These are phyloP conservation scores for Leccinum truebloodii DNA, from an alignment of 768 basidiomycete species.

Conservation along the genomic window DNA sequence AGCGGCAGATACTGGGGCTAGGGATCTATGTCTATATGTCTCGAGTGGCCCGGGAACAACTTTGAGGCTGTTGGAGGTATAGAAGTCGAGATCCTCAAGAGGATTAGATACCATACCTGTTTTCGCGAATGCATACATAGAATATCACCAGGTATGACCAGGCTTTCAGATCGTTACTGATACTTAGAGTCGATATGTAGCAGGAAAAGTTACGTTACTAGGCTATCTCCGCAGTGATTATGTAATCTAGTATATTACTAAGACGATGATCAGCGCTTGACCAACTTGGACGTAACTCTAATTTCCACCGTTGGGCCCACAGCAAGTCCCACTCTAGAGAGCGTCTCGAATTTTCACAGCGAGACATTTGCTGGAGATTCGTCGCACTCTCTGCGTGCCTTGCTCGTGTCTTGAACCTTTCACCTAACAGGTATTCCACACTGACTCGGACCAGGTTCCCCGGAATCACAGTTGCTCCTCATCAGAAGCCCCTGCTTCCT, in stretches of 20 bases:
- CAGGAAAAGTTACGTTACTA: too few relatives aligned
- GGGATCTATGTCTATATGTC: background rate
- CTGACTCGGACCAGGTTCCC: background rate
- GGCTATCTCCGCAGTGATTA: too few relatives aligned
- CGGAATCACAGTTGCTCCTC: background rate
- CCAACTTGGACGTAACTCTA: too few relatives aligned
- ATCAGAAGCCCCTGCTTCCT: conserved; percentile 5
- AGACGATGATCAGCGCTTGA: too few relatives aligned
- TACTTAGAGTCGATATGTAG: too few relatives aligned
- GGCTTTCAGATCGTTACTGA: background rate
- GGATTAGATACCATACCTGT: too few relatives aligned
- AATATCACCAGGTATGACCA: background rate
- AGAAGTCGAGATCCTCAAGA: background rate
- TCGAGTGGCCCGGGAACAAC: background rate
- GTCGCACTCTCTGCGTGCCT: background rate
- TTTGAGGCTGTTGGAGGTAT: background rate
- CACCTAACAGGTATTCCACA: background rate
- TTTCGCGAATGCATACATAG: background rate
- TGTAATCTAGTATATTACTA: too few relatives aligned
- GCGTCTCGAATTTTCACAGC: background rate
- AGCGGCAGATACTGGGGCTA: too few relatives aligned
- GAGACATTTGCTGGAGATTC: background rate
- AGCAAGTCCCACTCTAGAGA: background rate
- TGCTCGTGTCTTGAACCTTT: background rate
- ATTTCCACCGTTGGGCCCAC: background rate